Percentiles rank a stretch among this genome's conserved stretches.
Evolutionary conservation across 1,284 basidiomycete genomes (phyloP).

Genomic region (Ceratobasidium sp.): DNA sequence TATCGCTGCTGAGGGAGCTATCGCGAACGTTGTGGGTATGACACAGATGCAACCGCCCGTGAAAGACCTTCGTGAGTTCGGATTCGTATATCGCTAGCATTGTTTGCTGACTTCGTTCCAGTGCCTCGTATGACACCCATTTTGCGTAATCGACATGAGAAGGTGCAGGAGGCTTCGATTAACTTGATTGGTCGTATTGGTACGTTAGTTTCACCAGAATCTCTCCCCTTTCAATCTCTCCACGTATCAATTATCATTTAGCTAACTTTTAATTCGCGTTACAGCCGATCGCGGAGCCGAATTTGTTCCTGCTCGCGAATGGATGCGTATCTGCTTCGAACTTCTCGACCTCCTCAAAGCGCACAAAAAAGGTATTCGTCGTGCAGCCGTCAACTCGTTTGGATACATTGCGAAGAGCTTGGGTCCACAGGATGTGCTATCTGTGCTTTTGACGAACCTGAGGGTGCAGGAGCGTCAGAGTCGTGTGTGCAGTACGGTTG

Average conservation of each 20-base stretch:
- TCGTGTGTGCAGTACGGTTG: constrained; percentile 98
- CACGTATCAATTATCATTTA: constrained; percentile 2
- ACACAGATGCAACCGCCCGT: constrained; percentile 99
- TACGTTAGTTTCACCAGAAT: constrained; percentile 53
- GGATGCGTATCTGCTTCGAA: constrained; percentile 99
- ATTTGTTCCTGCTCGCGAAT: constrained; percentile 97
- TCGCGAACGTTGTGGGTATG: constrained; percentile 99
- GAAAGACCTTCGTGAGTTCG: constrained; percentile 89
- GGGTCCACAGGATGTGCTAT: constrained; percentile 98
- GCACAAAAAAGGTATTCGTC: constrained; percentile 98
- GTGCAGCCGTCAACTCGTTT: constrained; percentile 99
- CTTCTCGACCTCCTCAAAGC: constrained; percentile 97
- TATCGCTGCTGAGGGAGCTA: constrained; percentile 97
- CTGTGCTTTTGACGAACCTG: constrained; percentile 94
- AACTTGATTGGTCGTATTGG: constrained; percentile 99
- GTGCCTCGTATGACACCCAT: constrained; percentile 99
- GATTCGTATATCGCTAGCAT: neutral
- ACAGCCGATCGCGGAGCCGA: constrained; percentile 97
- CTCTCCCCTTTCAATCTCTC: neutral
- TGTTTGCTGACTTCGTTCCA: constrained; percentile 53
- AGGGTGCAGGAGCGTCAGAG: constrained; percentile 99
- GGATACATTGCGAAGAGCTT: constrained; percentile 99
- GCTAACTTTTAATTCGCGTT: neutral
- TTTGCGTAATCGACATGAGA: constrained; percentile 97
- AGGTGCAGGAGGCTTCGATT: constrained; percentile 99